A percentile compares a stretch with the other conserved stretches of the same genome.
Conservation (phyloP, 1,139 yeast species). For the Geotrichum citri-aurantii region DNA sequence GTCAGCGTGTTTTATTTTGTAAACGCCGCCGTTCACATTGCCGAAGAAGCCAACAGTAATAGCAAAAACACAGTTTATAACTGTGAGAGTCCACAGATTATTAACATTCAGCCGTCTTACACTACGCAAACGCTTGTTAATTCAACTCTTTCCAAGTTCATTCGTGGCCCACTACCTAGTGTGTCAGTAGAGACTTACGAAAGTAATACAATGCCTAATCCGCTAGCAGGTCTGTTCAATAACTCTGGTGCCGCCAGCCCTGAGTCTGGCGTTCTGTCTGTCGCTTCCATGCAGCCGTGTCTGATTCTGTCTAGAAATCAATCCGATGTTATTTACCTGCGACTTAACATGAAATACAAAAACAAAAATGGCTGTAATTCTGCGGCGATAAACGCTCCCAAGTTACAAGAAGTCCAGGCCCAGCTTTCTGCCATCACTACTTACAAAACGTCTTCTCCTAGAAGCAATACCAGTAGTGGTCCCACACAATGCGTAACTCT, state of each 20-base stretch:
- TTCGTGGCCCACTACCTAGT: neutral
- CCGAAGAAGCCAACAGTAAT: neutral
- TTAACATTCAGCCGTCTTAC: neutral
- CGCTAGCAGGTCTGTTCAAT: neutral
- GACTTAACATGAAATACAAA: neutral
- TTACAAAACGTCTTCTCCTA: neutral
- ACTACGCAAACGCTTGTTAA: neutral
- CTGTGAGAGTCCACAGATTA: neutral
- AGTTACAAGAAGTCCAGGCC: neutral
- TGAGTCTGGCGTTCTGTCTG: neutral
- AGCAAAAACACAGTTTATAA: neutral
- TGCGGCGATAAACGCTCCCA: neutral
- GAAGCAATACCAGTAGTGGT: neutral
- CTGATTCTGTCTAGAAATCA: neutral
- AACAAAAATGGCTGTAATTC: neutral
- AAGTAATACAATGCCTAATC: neutral
- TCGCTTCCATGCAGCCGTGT: neutral
- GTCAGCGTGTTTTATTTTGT: conserved; percentile 8
- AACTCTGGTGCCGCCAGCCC: neutral
- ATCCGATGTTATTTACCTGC: neutral
- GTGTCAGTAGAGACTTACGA: neutral
- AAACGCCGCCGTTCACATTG: conserved; percentile 3
- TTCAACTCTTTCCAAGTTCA: neutral
- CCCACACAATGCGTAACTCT: neutral
- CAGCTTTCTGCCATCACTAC: neutral